Percentiles rank a stretch among this genome's conserved stretches.
These are phyloP conservation scores for Pugionium dolabratum DNA, from an alignment of 345 rosid species.

Conservation along the genomic window DNA sequence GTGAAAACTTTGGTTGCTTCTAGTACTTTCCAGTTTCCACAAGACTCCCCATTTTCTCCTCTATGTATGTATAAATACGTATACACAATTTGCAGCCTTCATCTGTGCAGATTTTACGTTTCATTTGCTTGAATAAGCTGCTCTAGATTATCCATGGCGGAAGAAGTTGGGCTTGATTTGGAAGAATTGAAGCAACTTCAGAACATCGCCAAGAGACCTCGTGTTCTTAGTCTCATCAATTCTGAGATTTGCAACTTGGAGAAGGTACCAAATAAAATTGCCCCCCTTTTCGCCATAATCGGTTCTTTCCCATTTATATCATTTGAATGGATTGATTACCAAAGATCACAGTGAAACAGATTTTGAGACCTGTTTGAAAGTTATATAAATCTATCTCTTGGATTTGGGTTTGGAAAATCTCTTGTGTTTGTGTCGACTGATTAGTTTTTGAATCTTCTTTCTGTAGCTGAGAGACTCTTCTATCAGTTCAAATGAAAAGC, in stretches of 20 bases:
- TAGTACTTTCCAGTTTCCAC: constrained; percentile 31
- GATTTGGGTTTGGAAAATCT: not conserved
- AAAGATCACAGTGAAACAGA: not conserved
- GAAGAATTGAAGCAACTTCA: constrained; percentile 75
- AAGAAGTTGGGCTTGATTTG: constrained; percentile 62
- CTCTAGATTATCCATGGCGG: constrained; percentile 56
- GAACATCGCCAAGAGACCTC: constrained; percentile 75
- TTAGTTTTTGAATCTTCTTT: not conserved
- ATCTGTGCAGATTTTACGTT: constrained; percentile 4
- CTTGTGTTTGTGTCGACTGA: not conserved
- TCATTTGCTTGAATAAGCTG: constrained; percentile 18
- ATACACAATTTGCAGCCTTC: constrained; percentile 1
- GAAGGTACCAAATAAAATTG: constrained; percentile 47
- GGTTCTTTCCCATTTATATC: not conserved
- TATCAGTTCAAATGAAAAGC: constrained; percentile 38
- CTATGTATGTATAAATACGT: not conserved
- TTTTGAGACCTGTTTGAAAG: not conserved
- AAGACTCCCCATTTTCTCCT: not conserved
- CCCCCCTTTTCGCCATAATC: not conserved
- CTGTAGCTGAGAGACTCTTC: constrained; percentile 34
- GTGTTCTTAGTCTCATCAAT: constrained; percentile 57
- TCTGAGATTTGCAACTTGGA: constrained; percentile 69
- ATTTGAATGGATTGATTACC: too few species aligned
- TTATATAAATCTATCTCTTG: not conserved
- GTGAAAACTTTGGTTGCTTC: not conserved